Base-by-base conservation (phyloP, 345 rosid genomes). In the Eucalyptus marginata region DNA sequence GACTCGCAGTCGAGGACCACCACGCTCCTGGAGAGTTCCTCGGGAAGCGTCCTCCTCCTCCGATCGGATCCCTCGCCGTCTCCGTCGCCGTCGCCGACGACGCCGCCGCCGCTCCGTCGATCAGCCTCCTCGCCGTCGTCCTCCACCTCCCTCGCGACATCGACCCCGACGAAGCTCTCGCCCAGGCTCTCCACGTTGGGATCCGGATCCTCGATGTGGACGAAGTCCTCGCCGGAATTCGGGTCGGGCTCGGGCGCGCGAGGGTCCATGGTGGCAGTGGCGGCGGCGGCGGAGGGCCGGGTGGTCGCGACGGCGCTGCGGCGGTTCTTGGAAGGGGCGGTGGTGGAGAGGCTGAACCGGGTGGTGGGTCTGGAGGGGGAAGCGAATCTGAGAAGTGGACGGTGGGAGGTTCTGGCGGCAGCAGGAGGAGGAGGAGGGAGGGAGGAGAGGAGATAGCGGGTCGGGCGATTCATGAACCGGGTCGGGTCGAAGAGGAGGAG, bases 1-100 rank as follows among this genome's bases (percentile, higher is more conserved):
- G 99, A 96, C 86, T 96, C 99, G 88, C 99, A 98, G 13, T 94
- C 93, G 76, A 98, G 95, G 85, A 92, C 89, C 91, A 93, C 92
- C 87, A 98, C 97, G 92, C 92, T 93, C 68, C 94, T 92, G 29
- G 93, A 91, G 86, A 97, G 94, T 89, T 95, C 99, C 90, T 94
- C 98, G 18, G 99, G 99, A 8, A 96, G 89, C 81, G 90, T 90
- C 86, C 87, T 92, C 89, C 49, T 88, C 88, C 49, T 88, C 89
- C 71, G 71, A 90, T 89, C 93, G 81, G 88, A 90, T 44, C 91
- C 90, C 90, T 89, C 93, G 46, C 47, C 76, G 40, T 84, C 88
- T 46, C 86, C 87, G 59, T 84, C 92, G 12, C 66, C 88, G 50
- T 25, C 88, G 47, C 79, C 91, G 36, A 46, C 88, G 50, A 59